phyloP scores from a whole-genome alignment of 495 filamentous ascomycete species.

The Penicillium atrosanguineum region DNA sequence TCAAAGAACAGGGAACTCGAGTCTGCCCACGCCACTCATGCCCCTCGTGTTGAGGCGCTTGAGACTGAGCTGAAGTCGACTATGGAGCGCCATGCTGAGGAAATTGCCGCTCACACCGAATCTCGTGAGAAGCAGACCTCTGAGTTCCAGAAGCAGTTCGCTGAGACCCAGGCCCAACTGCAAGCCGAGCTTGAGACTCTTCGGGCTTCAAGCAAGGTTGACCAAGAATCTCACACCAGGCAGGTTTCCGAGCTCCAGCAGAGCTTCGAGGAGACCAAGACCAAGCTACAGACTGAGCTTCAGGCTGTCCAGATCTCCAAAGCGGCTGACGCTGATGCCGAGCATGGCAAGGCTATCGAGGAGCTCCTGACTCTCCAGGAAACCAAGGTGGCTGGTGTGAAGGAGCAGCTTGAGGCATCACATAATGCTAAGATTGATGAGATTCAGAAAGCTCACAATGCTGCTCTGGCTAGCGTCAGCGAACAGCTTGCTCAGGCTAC shows the following conservation, averaged over 20 bases:
- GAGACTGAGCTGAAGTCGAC: slow-evolving; percentile 36
- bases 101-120: slow-evolving; percentile 33
- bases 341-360: slow-evolving; percentile 45
- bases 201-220: slow-evolving; percentile 26
- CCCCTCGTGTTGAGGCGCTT: slow-evolving; percentile 31
- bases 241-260: slow-evolving; percentile 35
- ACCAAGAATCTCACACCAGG: slow-evolving; percentile 25
- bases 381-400: slow-evolving; percentile 35
- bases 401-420: slow-evolving; percentile 36
- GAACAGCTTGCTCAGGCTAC: slow-evolving; percentile 38
- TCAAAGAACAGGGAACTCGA: slow-evolving; percentile 35
- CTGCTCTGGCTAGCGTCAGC: slow-evolving; percentile 28
- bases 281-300: slow-evolving; percentile 34
- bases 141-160: slow-evolving; percentile 35
- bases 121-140: slow-evolving; percentile 32
- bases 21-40: slow-evolving; percentile 31
- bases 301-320: slow-evolving; percentile 31
- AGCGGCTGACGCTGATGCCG: slow-evolving; percentile 37
- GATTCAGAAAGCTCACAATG: slow-evolving; percentile 40
- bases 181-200: slow-evolving; percentile 34
- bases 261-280: slow-evolving; percentile 33
- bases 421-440: slow-evolving; percentile 39
- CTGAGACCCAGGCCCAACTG: slow-evolving; percentile 31
- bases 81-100: slow-evolving; percentile 30
- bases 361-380: slow-evolving; percentile 46